Conservation (phyloP, 495 filamentous ascomycete species). For the Penicillium cataractarum region DNA sequence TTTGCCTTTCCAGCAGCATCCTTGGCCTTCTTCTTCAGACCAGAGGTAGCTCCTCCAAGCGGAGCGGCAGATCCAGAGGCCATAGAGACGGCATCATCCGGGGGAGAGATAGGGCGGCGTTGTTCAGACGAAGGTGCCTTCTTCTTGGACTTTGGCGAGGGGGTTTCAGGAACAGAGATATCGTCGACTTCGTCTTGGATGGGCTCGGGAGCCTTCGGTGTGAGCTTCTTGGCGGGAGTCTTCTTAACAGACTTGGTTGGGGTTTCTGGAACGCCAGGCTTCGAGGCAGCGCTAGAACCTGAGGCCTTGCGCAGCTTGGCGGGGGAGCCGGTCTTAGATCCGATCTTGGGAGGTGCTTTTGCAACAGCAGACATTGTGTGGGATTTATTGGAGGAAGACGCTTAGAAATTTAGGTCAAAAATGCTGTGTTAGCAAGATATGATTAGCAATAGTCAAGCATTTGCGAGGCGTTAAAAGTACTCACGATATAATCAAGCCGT, state of each 20-base stretch:
- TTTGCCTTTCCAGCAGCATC: conserved; percentile 27
- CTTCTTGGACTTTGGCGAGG: conserved; percentile 40
- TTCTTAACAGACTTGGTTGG: conserved; percentile 30
- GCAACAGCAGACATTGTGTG: conserved; percentile 27
- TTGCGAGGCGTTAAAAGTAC: background rate
- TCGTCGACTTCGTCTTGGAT: conserved; percentile 30
- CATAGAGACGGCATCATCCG: conserved; percentile 31
- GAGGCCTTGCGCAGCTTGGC: conserved; percentile 54
- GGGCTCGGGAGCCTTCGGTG: conserved; percentile 30
- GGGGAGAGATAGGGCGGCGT: conserved; percentile 33
- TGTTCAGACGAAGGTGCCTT: conserved; percentile 36
- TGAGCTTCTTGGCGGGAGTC: conserved; percentile 21
- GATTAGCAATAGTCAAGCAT: background rate
- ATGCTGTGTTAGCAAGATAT: background rate
- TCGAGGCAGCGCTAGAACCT: conserved; percentile 43
- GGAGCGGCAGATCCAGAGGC: conserved; percentile 37
- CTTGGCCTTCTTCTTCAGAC: conserved; percentile 25
- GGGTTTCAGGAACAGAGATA: conserved; percentile 28
- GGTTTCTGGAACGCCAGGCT: conserved; percentile 28
- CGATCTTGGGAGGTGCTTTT: conserved; percentile 33
- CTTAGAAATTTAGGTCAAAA: background rate
- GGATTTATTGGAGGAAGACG: background rate
- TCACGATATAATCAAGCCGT: conserved; percentile 1
- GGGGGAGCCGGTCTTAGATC: conserved; percentile 43
- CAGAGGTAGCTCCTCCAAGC: conserved; percentile 24